These are phyloP conservation scores for Pichia sp. DNA, from an alignment of 1,139 yeast genomes.

Conservation along the genomic window DNA sequence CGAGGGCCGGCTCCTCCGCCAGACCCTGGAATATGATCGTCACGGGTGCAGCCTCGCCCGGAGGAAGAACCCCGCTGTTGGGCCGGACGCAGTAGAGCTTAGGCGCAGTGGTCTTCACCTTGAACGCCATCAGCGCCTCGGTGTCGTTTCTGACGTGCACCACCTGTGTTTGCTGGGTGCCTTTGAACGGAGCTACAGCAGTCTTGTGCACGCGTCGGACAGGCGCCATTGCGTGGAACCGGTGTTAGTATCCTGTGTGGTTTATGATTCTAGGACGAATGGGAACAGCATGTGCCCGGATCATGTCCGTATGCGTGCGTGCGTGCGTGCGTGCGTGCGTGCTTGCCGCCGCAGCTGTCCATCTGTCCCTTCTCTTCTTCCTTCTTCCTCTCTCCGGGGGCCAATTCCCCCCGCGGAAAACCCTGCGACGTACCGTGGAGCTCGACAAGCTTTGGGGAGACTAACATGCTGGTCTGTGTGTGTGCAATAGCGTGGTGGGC, in stretches of 20 bases:
- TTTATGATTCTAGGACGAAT: no score
- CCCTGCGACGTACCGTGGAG: slow-evolving; percentile 63
- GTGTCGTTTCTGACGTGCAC: slow-evolving; percentile 63
- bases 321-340: no score
- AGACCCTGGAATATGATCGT: slow-evolving; percentile 84
- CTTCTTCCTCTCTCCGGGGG: not conserved
- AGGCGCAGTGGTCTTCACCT: slow-evolving; percentile 98
- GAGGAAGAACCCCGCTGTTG: slow-evolving; percentile 75
- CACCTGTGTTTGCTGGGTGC: slow-evolving; percentile 61
- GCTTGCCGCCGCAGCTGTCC: no score
- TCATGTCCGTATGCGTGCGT: no score
- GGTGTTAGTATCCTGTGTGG: not conserved
- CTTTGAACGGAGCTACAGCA: slow-evolving; percentile 57
- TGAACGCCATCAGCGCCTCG: slow-evolving; percentile 65
- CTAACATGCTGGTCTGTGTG: slow-evolving; percentile 45
- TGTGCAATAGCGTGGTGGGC: no score
- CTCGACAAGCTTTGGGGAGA: slow-evolving; percentile 57
- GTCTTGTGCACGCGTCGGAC: no score
- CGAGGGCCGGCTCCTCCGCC: slow-evolving; percentile 67
- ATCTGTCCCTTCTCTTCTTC: no score
- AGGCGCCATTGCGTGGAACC: not conserved
- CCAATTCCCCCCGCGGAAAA: not conserved
- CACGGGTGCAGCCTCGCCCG: slow-evolving; percentile 70
- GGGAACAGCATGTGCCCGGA: no score
- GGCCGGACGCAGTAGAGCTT: slow-evolving; percentile 93